phyloP scores from a whole-genome alignment of 2,329 filamentous ascomycete species.

The Alternaria conjuncta region DNA sequence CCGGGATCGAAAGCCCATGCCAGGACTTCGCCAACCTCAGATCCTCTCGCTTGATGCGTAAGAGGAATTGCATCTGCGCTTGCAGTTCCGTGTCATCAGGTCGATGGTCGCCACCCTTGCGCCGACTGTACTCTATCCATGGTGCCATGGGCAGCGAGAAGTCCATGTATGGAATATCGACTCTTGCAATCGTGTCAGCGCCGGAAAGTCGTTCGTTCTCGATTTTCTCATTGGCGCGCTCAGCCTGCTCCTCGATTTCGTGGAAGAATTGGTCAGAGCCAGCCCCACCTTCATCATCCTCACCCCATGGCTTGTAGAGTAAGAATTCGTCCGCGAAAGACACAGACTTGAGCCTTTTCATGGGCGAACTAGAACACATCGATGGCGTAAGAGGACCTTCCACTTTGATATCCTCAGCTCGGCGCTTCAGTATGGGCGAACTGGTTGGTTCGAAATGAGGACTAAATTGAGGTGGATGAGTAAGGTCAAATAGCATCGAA shows the following conservation, averaged over 20 bases:
- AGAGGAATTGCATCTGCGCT: conserved; percentile 41
- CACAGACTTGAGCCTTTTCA: conserved; percentile 51
- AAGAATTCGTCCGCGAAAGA: conserved; percentile 49
- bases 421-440: conserved; percentile 40
- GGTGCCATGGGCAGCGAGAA: conserved; percentile 52
- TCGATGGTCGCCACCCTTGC: conserved; percentile 6
- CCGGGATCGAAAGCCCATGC: conserved; percentile 49
- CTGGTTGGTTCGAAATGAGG: conserved; percentile 17
- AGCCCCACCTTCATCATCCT: conserved; percentile 3
- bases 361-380: conserved; percentile 43
- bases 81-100: conserved; percentile 31
- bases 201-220: conserved; percentile 56
- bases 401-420: conserved; percentile 49
- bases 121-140: conserved; percentile 52
- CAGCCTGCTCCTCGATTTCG: conserved; percentile 45
- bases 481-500: conserved; percentile 39
- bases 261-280: conserved; percentile 44
- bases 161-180: conserved; percentile 58
- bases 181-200: conserved; percentile 56
- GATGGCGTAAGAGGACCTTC: conserved; percentile 56
- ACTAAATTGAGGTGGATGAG: conserved; percentile 28
- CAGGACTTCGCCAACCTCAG: conserved; percentile 46
- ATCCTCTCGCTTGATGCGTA: conserved; percentile 44
- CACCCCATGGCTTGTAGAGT: conserved; percentile 33
- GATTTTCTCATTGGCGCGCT: conserved; percentile 42